Evolutionary conservation across 148 eudicot genomes (phyloP).

Genomic region (Simmondsia chinensis): DNA sequence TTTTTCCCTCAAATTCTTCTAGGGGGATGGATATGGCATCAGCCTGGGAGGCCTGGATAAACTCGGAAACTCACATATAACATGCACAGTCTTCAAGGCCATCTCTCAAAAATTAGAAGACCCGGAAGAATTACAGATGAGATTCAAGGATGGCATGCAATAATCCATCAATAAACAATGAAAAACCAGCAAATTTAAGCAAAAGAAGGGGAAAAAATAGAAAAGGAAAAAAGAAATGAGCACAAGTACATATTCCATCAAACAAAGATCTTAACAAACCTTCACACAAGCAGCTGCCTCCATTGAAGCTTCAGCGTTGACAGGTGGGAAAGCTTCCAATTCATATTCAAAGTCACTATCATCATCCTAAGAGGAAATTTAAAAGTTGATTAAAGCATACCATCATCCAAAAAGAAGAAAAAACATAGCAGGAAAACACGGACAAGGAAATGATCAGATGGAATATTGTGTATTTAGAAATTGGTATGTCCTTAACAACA

Average conservation of each 20-base stretch:
- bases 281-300: constrained; percentile 80
- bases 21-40: too few species aligned
- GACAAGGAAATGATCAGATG: neutral
- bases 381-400: neutral
- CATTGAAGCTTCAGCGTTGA: constrained; percentile 35
- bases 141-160: too few species aligned
- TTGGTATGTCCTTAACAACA: too few species aligned
- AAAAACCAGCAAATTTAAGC: neutral
- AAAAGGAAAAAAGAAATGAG: neutral
- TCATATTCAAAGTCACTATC: constrained; percentile 92
- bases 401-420: neutral
- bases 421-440: neutral
- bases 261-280: constrained; percentile 24
- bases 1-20: too few species aligned
- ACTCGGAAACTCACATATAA: too few species aligned
- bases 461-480: neutral
- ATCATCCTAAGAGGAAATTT: constrained; percentile 50
- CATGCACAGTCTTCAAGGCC: too few species aligned
- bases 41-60: too few species aligned
- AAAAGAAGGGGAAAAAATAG: neutral
- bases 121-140: too few species aligned
- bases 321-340: constrained; percentile 57
- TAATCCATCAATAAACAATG: neutral
- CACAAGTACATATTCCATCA: neutral
- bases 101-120: too few species aligned